Evolutionary conservation across 2,329 filamentous ascomycete genomes (phyloP), one percentile per base, ranked within the genome.

Genomic region (Cladorrhinum sp.): DNA sequence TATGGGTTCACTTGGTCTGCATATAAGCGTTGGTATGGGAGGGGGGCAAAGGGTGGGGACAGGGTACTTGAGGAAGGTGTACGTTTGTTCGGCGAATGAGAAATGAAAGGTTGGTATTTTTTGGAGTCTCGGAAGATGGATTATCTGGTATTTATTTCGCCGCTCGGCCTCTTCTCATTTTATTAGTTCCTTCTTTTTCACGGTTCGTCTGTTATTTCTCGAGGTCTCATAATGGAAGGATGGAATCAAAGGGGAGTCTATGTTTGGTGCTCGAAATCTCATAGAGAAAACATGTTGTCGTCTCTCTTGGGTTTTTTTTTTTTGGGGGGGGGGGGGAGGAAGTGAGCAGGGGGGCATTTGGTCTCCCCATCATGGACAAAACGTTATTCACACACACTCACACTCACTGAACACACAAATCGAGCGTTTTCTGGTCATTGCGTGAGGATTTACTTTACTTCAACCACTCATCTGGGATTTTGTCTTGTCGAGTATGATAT

Each of bases 211-310:
- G 62, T 36, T 52, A 51, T 62, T 49, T 20, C 53, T 54, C 53
- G 48, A 36, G 56, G 61, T 56, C 60, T 62, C 29, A 58, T 64
- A 63, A 67, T 65, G 63, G 59, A 25, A 27, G 53, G 38, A 27
- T 48, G 4, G 53, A 32, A 16, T 36, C 32, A 36, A 36, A 36
- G 32, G 41, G 41, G 20, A n/a, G n/a, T n/a, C n/a, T n/a, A n/a
- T n/a, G n/a, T n/a, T 45, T 49, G 53, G 32, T 49, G 52, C 32
- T 55, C 52, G 52, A 25, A 55, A 57, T 62, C 62, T 65, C 51
- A 61, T 64, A 67, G 62, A 61, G 64, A 52, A 64, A 60, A 38
- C 58, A 58, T 59, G 55, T 63, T 58, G 18, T n/a, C n/a, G n/a
- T 50, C 9, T 55, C 25, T 23, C 50, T 60, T 50, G 52, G 56